Percentiles rank a stretch among this genome's conserved stretches.
These are phyloP conservation scores for Phaeosphaeria sp. DNA, from an alignment of 2,329 filamentous ascomycete species.

Conservation along the genomic window DNA sequence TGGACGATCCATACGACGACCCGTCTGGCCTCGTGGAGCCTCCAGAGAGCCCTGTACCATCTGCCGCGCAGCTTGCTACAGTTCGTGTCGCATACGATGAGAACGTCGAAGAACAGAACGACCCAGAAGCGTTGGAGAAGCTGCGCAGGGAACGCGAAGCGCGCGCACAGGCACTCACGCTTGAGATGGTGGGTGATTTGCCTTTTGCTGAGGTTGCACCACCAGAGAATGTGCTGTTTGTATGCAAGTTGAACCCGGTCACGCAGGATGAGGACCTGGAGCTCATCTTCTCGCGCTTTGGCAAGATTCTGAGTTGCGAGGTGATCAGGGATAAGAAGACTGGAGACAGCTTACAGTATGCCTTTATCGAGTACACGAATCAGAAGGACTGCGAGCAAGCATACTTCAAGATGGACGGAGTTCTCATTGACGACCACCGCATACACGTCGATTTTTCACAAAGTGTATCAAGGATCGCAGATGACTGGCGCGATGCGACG, in stretches of 20 bases:
- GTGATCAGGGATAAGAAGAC: slow-evolving; percentile 94
- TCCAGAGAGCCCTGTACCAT: slow-evolving; percentile 79
- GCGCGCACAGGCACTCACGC: slow-evolving; percentile 87
- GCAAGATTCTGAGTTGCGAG: slow-evolving; percentile 93
- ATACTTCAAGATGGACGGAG: slow-evolving; percentile 98
- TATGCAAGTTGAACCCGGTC: slow-evolving; percentile 97
- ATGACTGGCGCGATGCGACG: slow-evolving; percentile 85
- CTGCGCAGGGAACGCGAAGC: slow-evolving; percentile 87
- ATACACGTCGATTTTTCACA: slow-evolving; percentile 99
- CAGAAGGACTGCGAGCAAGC: slow-evolving; percentile 92
- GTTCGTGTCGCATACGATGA: slow-evolving; percentile 92
- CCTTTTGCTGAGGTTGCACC: slow-evolving; percentile 98
- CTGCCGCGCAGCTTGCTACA: slow-evolving; percentile 85
- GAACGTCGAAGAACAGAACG: slow-evolving; percentile 76
- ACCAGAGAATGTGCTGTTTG: slow-evolving; percentile 95
- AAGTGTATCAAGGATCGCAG: slow-evolving; percentile 84
- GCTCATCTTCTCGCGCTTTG: slow-evolving; percentile 96
- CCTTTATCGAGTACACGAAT: slow-evolving; percentile 95
- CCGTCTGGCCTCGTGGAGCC: slow-evolving; percentile 78
- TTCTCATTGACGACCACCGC: slow-evolving; percentile 93
- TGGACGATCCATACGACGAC: slow-evolving; percentile 92
- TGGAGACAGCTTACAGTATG: slow-evolving; percentile 94
- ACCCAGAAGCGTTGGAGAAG: slow-evolving; percentile 81
- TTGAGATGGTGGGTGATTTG: slow-evolving; percentile 97
- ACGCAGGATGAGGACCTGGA: slow-evolving; percentile 94